Evolutionary conservation across 2,329 filamentous ascomycete species (phyloP).

Genomic region (Mollisiaceae sp.): DNA sequence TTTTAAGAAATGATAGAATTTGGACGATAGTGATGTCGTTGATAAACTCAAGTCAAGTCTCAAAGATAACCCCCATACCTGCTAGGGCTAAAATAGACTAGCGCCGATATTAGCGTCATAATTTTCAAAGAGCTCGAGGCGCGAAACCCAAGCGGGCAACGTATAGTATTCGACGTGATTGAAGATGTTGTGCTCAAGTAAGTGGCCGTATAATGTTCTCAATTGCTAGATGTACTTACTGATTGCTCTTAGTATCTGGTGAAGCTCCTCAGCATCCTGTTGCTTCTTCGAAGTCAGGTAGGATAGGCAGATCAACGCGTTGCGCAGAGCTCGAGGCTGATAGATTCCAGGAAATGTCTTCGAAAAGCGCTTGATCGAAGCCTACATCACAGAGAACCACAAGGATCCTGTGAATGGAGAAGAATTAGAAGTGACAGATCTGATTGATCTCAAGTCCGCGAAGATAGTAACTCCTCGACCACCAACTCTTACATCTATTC

Average conservation of each 20-base stretch:
- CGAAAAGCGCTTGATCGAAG: slow-evolving; percentile 93
- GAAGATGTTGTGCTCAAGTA: slow-evolving; percentile 70
- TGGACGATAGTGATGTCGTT: neutral
- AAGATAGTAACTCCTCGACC: slow-evolving; percentile 87
- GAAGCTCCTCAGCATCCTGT: slow-evolving; percentile 95
- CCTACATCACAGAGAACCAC: slow-evolving; percentile 90
- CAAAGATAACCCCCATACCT: neutral
- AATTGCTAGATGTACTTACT: slow-evolving; percentile 34
- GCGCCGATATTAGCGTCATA: slow-evolving; percentile 6
- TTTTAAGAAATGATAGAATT: neutral
- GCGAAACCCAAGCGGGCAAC: neutral
- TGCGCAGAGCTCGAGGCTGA: slow-evolving; percentile 28
- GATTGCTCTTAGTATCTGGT: slow-evolving; percentile 74
- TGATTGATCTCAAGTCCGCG: slow-evolving; percentile 84
- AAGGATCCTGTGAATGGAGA: slow-evolving; percentile 92
- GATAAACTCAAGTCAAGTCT: neutral
- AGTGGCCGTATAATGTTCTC: slow-evolving; percentile 44
- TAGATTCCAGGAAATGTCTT: slow-evolving; percentile 75
- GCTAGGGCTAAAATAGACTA: slow-evolving; percentile 3
- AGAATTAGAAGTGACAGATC: slow-evolving; percentile 80
- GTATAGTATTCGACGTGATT: slow-evolving; percentile 29
- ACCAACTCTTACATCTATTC: slow-evolving; percentile 93
- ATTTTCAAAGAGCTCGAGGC: slow-evolving; percentile 20
- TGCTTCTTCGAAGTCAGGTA: slow-evolving; percentile 92
- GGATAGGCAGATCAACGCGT: slow-evolving; percentile 43